Base-by-base conservation (phyloP, 345 rosid genomes). In the Euphorbia pulcherrima region DNA sequence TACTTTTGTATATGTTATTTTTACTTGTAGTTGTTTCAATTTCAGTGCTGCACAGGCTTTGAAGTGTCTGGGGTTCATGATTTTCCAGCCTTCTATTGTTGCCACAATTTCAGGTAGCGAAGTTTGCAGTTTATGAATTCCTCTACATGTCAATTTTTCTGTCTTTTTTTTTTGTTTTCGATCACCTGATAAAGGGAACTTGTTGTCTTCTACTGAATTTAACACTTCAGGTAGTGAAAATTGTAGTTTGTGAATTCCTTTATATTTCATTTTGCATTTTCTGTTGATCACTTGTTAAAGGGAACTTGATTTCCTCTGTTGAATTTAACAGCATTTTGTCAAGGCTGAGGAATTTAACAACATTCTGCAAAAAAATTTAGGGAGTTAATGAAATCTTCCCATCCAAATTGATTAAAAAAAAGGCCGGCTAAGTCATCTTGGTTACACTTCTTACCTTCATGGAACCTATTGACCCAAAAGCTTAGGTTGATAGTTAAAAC, bases 11-110 rank as follows among this genome's bases (percentile, higher is more conserved):
- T 18, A 4, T 29, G n/a, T 13, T 39, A 0, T 13, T 24, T 46
- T 8, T 3, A 44, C n/a, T 33, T 28, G n/a, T n/a, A 6, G 33
- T 27, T 54, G 65, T 16, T 46, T 57, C 62, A 4, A 60, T 40
- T 69, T 61, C 75, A 86, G 88, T 18, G 83, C 88, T 48, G 79
- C 81, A 18, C 85, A 65, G 84, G 87, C 87, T 55, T 80, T 87
- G 74, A 87, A 84, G 80, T 87, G 91, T 35, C 60, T 81, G 69
- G 86, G 88, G 14, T 83, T 84, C 73, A 76, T 81, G 75, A 83
- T 84, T 3, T 81, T 84, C 51, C 87, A 84, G 71, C 83, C 85
- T 8, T 65, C 76, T 23, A 64, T 82, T 54, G 80, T 81, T 59
- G 68, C 74, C 21, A 30, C 66, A n/a, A 44, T 87, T 61, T 65